Conservation (phyloP, 768 basidiomycete species). For the Mycena rebaudengoi region DNA sequence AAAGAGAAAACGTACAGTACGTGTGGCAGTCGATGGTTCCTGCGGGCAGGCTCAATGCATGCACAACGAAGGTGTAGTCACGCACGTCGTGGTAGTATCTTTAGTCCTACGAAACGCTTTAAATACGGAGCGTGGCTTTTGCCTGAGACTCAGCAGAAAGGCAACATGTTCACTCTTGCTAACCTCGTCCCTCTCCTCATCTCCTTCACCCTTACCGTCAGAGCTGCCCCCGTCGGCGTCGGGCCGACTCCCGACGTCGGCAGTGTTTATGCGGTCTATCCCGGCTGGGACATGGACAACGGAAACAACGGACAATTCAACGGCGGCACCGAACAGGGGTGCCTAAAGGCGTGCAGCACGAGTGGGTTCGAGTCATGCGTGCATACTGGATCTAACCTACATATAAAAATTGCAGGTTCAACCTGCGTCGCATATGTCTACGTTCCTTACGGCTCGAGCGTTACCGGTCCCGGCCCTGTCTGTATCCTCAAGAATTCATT, state of each 20-base stretch:
- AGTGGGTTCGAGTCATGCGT: neutral
- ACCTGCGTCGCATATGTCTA: neutral
- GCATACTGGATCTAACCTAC: neutral
- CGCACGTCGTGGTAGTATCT: no score
- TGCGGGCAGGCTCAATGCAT: no score
- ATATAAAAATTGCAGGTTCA: neutral
- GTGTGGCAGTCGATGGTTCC: no score
- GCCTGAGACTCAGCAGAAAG: neutral
- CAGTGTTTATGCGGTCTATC: neutral
- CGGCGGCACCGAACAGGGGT: neutral
- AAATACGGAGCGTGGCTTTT: no score
- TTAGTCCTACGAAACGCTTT: no score
- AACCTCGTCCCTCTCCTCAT: neutral
- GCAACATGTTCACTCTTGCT: neutral
- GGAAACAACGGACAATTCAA: neutral
- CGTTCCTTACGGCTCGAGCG: neutral
- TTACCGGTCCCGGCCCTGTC: neutral
- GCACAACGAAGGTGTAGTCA: no score
- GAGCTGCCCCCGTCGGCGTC: neutral
- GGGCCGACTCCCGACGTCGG: neutral
- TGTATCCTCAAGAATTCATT: neutral
- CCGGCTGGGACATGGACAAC: neutral
- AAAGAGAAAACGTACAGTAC: no score
- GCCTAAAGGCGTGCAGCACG: neutral
- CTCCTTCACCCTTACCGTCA: neutral